Conservation (phyloP, 805 yeast genomes). For the Ogataea nakhonphanomensis region DNA sequence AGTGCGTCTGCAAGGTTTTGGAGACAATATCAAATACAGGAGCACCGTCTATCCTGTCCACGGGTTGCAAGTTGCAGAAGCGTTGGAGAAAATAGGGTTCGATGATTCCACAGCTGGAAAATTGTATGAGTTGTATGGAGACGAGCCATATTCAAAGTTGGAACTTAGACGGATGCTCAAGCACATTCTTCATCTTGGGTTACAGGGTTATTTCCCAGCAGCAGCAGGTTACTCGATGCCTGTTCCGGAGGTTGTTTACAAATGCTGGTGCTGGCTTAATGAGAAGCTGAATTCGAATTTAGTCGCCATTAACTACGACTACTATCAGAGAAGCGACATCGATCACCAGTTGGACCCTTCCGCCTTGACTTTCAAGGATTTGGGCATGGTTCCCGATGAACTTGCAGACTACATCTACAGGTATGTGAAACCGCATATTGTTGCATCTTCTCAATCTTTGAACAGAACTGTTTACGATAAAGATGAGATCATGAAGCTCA, state of each 20-base stretch:
- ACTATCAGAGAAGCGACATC: slow-evolving; percentile 67
- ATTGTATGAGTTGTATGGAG: slow-evolving; percentile 70
- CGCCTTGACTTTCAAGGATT: slow-evolving; percentile 64
- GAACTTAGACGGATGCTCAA: slow-evolving; percentile 72
- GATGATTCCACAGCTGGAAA: slow-evolving; percentile 80
- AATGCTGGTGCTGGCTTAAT: slow-evolving; percentile 34
- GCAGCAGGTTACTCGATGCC: slow-evolving; percentile 37
- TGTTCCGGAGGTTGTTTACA: slow-evolving; percentile 37
- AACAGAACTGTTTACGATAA: slow-evolving; percentile 37
- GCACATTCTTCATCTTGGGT: slow-evolving; percentile 37
- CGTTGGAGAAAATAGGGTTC: slow-evolving; percentile 71
- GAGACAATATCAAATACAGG: slow-evolving; percentile 65
- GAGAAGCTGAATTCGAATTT: slow-evolving; percentile 43
- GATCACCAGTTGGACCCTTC: slow-evolving; percentile 59
- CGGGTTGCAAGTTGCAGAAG: slow-evolving; percentile 73
- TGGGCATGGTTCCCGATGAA: slow-evolving; percentile 61
- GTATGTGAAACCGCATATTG: slow-evolving; percentile 38
- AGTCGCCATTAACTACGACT: slow-evolving; percentile 56
- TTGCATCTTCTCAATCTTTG: slow-evolving; percentile 33
- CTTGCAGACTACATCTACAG: slow-evolving; percentile 47
- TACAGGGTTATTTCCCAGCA: slow-evolving; percentile 35
- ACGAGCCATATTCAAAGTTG: slow-evolving; percentile 55
- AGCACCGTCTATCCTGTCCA: slow-evolving; percentile 72
- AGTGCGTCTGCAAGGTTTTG: slow-evolving; percentile 51
- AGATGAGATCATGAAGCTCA: slow-evolving; percentile 34